A percentile compares a stretch with the other conserved stretches of the same genome.
Conservation (phyloP, 148 eudicot genomes). For the Rheum nobile region DNA sequence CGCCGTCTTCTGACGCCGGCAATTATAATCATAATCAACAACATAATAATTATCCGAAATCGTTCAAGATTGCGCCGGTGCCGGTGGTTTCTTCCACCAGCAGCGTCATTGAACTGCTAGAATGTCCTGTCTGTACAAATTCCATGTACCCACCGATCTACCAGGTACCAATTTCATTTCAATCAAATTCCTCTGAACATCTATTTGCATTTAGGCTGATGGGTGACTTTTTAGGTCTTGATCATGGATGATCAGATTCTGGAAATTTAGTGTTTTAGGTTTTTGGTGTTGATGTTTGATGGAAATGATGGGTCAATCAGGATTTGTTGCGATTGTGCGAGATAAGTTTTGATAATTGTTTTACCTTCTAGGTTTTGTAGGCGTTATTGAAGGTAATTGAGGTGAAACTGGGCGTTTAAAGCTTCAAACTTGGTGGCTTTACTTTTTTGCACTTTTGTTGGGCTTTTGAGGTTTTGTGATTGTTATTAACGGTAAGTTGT, state of each 20-base stretch:
- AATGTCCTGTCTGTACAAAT: slow-evolving; percentile 8
- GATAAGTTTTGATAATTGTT: background rate
- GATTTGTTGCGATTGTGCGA: background rate
- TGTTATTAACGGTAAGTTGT: no score
- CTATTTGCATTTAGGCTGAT: background rate
- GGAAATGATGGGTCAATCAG: background rate
- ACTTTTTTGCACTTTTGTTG: background rate
- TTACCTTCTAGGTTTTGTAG: background rate
- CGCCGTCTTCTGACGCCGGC: background rate
- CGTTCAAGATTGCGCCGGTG: background rate
- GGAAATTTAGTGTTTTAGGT: background rate
- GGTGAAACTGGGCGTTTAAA: background rate
- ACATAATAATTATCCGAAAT: background rate
- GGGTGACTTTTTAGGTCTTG: background rate
- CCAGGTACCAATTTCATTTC: background rate
- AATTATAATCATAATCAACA: background rate
- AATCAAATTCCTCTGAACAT: no score
- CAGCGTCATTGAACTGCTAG: slow-evolving; percentile 6
- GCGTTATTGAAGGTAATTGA: background rate
- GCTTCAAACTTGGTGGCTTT: background rate
- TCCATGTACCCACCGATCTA: slow-evolving; percentile 11
- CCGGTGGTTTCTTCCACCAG: slow-evolving; percentile 6
- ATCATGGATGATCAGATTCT: background rate
- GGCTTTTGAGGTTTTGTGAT: background rate
- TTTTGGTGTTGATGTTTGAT: background rate